Evolutionary conservation across 179 eudicot species (phyloP), one percentile per base, ranked within the genome.

Genomic region (Pouteria campechiana): DNA sequence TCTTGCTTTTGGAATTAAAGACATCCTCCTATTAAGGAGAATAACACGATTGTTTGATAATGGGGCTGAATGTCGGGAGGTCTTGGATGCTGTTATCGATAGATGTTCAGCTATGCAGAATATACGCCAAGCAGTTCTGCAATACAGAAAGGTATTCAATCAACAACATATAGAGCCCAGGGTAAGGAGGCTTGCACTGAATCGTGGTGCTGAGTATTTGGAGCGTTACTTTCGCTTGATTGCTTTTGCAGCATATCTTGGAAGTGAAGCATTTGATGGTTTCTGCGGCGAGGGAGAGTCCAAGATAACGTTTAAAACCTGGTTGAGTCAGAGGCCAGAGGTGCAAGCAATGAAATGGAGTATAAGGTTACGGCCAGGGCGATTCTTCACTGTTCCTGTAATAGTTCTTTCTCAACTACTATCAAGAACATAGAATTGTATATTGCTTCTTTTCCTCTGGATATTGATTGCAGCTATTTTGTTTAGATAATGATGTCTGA

Each of bases 331-430:
- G 65, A 78, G 93, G 58, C 83, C 93, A 48, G 97, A 88, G 63
- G 93, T 84, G 44, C 94, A 88, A 73, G 93, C 85, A 44, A 84
- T 88, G 93, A 88, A 88, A 75, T 88, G 97, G 94, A 75, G 85
- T 66, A 88, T 88, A 58, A 73, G 94, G 68, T 64, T 83, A 63
- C 67, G 95, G 66, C 97, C 94, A 44, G 94, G 97, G 36, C 75
- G 93, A 55, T 88, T 88, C 69, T 81, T 88, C 55, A 77, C 94
- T 12, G 75, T 88, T 37, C 97, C 94, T 34, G 97, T 88, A 80
- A 70, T 44, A 54, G 37, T 54, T 74, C 61, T 47, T 46, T 39
- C 43, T 17, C 19, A 25, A 28, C n/a, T n/a, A n/a, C n/a, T n/a
- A 18, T 30, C 20, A 19, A 38, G 36, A 6, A 4, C 25, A 13